These are phyloP conservation scores for Solanum virginianum DNA, from an alignment of 257 asterid species.

Conservation along the genomic window DNA sequence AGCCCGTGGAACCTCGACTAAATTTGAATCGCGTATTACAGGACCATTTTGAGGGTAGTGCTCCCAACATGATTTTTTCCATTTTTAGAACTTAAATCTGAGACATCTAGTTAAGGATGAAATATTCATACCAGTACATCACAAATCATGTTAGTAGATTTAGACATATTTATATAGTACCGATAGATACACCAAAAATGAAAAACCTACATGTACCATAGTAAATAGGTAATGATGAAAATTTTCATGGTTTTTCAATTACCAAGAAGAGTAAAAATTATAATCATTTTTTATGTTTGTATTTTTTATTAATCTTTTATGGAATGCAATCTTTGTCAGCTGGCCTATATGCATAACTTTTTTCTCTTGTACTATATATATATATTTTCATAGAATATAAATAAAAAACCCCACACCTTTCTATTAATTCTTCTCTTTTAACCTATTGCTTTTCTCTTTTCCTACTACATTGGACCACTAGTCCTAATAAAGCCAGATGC, in stretches of 20 bases:
- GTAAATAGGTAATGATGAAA: not conserved
- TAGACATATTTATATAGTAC: not conserved
- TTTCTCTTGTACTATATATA: not conserved
- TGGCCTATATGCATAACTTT: not conserved
- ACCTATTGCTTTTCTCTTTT: not conserved
- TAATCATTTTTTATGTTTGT: not conserved
- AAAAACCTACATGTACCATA: not conserved
- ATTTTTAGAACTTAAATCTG: too few relatives aligned
- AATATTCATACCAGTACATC: too few relatives aligned
- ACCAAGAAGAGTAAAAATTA: not conserved
- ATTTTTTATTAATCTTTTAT: not conserved
- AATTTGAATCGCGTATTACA: fast-evolving
- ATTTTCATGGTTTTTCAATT: not conserved
- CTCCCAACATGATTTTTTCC: too few relatives aligned
- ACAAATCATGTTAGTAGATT: not conserved
- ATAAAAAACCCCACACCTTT: not conserved
- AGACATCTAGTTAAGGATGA: too few relatives aligned
- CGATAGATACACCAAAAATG: not conserved
- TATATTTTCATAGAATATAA: not conserved
- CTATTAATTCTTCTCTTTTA: not conserved
- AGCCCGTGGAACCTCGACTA: fast-evolving
- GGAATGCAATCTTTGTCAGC: not conserved
- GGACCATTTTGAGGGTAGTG: too few relatives aligned
- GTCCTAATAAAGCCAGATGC: not conserved
- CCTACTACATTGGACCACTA: not conserved